These are phyloP conservation scores for Sporobolus alterniflorus DNA, from an alignment of 202 grass and related monocot genomes.

Conservation along the genomic window DNA sequence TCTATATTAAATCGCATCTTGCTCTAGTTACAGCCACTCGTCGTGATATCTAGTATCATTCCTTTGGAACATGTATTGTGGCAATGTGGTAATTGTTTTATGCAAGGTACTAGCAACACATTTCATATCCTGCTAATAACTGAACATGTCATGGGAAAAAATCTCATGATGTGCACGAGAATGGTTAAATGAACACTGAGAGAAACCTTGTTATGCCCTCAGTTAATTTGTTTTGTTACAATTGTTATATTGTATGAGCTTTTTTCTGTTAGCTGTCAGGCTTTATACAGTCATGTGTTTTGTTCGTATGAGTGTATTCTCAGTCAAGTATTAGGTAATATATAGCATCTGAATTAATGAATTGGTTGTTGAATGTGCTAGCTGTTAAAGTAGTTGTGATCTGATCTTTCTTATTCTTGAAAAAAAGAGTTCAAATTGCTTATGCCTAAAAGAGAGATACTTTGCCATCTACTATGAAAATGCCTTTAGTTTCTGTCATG, in stretches of 20 bases:
- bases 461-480: background rate
- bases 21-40: background rate
- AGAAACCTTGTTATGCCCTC: background rate
- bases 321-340: background rate
- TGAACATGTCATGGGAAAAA: background rate
- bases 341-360: background rate
- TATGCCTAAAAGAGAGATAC: background rate
- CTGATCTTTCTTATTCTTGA: background rate
- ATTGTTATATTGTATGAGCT: background rate
- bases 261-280: background rate
- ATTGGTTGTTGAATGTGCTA: background rate
- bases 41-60: background rate
- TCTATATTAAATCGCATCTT: too few relatives aligned
- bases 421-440: background rate
- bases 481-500: background rate
- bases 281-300: too few relatives aligned
- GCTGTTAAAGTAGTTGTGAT: background rate
- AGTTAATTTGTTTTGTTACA: background rate
- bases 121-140: background rate
- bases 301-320: background rate
- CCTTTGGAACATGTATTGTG: background rate
- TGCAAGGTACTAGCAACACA: background rate
- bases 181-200: conserved; percentile 8
- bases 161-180: background rate
- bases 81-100: background rate